A percentile compares a stretch with the other conserved stretches of the same genome.
phyloP scores from a whole-genome alignment of 169 alveolate species.

The Plasmodium inui region DNA sequence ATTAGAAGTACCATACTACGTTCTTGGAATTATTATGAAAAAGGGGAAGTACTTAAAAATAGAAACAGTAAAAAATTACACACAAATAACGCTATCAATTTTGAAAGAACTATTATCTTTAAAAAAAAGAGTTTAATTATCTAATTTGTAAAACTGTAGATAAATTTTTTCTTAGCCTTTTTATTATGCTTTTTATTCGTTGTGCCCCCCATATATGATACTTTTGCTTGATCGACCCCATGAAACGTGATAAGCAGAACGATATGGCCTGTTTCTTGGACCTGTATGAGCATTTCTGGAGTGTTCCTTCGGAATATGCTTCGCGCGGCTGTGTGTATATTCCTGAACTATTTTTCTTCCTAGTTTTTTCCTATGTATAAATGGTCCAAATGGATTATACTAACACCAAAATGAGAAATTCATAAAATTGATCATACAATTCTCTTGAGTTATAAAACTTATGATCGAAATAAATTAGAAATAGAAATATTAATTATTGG shows the following conservation, averaged over 20 bases:
- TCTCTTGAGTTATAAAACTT: background rate
- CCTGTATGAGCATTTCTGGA: background rate
- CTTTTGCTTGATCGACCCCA: background rate
- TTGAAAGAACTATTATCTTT: background rate
- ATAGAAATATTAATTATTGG: background rate
- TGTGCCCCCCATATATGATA: background rate
- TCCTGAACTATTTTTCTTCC: background rate
- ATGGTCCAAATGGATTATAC: background rate
- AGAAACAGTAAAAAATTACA: background rate
- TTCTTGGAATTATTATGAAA: background rate
- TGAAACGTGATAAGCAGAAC: background rate
- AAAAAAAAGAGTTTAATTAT: background rate
- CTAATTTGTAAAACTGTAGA: background rate
- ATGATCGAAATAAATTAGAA: background rate
- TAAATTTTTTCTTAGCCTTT: background rate
- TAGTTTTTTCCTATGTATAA: background rate
- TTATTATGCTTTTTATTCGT: background rate
- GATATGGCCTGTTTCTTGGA: background rate
- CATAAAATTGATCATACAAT: background rate
- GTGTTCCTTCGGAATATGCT: background rate
- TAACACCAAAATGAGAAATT: background rate
- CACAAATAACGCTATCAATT: background rate
- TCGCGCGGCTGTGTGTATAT: background rate
- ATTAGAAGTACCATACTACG: background rate
- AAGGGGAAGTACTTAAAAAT: background rate